These are phyloP conservation scores for Leccinum olivaceopallidum DNA, from an alignment of 768 basidiomycete genomes.

Conservation along the genomic window DNA sequence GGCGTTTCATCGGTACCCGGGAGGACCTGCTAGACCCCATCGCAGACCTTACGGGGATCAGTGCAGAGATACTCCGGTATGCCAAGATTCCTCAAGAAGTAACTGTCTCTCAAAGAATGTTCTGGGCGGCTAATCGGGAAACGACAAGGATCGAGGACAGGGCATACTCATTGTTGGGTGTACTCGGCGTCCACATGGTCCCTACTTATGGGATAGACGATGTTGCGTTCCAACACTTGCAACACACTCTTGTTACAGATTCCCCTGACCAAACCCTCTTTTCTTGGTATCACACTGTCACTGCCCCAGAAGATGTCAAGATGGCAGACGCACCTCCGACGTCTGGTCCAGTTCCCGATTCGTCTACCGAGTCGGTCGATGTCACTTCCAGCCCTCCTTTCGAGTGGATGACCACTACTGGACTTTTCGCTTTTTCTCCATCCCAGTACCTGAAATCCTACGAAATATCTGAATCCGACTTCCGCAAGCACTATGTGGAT, in stretches of 20 bases:
- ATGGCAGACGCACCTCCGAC: conserved; percentile 3
- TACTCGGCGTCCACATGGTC: conserved; percentile 23
- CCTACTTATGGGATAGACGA: conserved; percentile 28
- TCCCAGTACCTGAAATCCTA: conserved; percentile 20
- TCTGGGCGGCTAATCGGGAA: conserved; percentile 27
- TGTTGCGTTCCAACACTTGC: conserved; percentile 27
- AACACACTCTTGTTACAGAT: conserved; percentile 22
- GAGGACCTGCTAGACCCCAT: conserved; percentile 16
- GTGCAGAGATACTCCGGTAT: conserved; percentile 14
- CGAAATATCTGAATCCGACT: conserved; percentile 22
- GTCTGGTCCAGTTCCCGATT: not conserved
- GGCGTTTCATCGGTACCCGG: conserved; percentile 22
- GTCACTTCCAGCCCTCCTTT: not conserved
- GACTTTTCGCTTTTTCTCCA: conserved; percentile 27
- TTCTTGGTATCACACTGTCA: conserved; percentile 22
- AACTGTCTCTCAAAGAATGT: conserved; percentile 27
- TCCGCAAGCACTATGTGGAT: conserved; percentile 21
- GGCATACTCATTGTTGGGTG: conserved; percentile 32
- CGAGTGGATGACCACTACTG: conserved; percentile 12
- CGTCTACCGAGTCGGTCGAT: conserved; percentile 1
- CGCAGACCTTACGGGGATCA: conserved; percentile 17
- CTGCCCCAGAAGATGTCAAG: conserved; percentile 11
- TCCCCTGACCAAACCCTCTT: conserved; percentile 29
- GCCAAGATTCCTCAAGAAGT: conserved; percentile 9
- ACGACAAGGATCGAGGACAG: conserved; percentile 30